Evolutionary conservation across 495 filamentous ascomycete species (phyloP).

Genomic region (Neurospora sp.): DNA sequence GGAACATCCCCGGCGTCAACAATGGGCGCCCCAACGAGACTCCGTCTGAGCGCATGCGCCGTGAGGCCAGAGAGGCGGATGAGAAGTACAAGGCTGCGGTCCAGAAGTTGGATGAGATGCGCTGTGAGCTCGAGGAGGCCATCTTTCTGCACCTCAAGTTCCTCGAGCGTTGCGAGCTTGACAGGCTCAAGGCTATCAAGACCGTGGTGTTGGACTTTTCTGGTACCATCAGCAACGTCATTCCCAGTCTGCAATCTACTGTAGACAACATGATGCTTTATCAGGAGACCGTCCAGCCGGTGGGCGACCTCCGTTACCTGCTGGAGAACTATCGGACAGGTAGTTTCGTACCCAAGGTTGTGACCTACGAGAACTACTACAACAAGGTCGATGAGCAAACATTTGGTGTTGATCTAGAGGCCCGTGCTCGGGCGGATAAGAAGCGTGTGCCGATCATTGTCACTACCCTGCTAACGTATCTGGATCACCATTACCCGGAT

Average conservation of each 20-base stretch:
- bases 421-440: conserved; percentile 79
- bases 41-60: conserved; percentile 69
- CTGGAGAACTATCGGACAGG: conserved; percentile 98
- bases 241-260: conserved; percentile 86
- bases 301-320: conserved; percentile 85
- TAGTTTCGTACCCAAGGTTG: conserved; percentile 81
- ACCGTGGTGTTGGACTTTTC: conserved; percentile 96
- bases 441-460: conserved; percentile 92
- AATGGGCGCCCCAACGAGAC: conserved; percentile 80
- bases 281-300: conserved; percentile 93
- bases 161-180: conserved; percentile 95
- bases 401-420: conserved; percentile 94
- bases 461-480: conserved; percentile 83
- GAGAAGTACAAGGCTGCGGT: conserved; percentile 85
- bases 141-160: conserved; percentile 88
- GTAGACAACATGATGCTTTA: conserved; percentile 98
- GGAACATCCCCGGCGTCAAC: conserved; percentile 70
- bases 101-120: conserved; percentile 73
- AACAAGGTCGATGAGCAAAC: conserved; percentile 96
- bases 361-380: conserved; percentile 97
- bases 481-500: conserved; percentile 94
- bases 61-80: conserved; percentile 85
- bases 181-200: conserved; percentile 95
- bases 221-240: conserved; percentile 94
- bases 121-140: conserved; percentile 88